Base-by-base conservation (phyloP, 768 basidiomycete genomes). In the Tricholoma sp. region DNA sequence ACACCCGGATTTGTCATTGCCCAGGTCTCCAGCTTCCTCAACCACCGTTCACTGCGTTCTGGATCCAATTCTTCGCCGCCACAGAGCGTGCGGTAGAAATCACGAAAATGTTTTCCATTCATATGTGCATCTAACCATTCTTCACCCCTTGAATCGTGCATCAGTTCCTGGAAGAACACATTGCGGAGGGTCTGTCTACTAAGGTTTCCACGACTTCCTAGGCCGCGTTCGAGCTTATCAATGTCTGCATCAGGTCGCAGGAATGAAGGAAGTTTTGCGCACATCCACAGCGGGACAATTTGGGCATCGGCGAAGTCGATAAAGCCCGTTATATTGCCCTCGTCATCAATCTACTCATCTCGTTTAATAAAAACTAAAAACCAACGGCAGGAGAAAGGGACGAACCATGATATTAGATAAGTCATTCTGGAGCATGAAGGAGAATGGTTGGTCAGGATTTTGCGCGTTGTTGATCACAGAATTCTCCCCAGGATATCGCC, bases 271-370 rank as follows among this genome's bases (percentile, higher is more conserved):
- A 49, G 47, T 31, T 32, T 9, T 6, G 47, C 29, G n/a, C 47
- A 49, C 47, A 49, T 49, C 47, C 47, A 49, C 29, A 49, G 29
- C 6, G 47, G 47, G 29, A 49, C 47, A n/a, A 49, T 49, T 49
- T 49, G 47, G n/a, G 47, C 17, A 4, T 32, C 47, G n/a, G 47
- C 47, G 47, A 49, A 49, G 7, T 49, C 47, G 7, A 49, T 32
- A 17, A 49, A 49, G 24, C 47, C 32, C 1, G 47, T 32, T 17
- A 49, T 49, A 8, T 49, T 49, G 7, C 47, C 47, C 29, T n/a
- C n/a, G 4, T 32, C 47, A 9, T 49, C 47, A 29, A 49, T 49
- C 47, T 49, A 9, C 15, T n/a, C n/a, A 24, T 49, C 18, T 24
- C 20, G 10, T 20, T 24, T 1, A 20, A 42, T 31, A 10, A 7